Evolutionary conservation across 495 filamentous ascomycete genomes (phyloP), one percentile per base, ranked within the genome.

Genomic region (Letharia columbiana): DNA sequence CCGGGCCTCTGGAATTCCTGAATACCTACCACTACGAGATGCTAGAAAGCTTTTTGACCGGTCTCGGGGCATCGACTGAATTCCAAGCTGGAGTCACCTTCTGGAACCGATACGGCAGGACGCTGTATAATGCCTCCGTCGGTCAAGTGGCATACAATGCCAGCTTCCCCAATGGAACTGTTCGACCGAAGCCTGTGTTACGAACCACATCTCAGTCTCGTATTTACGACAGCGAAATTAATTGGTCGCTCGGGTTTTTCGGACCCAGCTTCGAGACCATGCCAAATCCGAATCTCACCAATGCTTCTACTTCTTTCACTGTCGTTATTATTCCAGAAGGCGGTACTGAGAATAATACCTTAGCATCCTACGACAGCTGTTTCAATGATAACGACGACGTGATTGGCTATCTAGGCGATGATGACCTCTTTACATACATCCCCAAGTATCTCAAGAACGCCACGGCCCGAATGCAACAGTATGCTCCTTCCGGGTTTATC

Each of bases 61-160:
- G 75, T 23, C 74, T 76, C 10, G 81, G 83, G 20, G 83, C 81
- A 3, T 71, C 75, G 17, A 82, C 81, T 2, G 82, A 84, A 67
- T 80, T 80, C 39, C 73, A 73, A 41, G 70, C 81, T 15, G 82
- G 83, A 18, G 80, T 80, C 0, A 61, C 71, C 20, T 80, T 83
- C 67, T 84, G 82, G 83, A 79, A 77, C 62, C 69, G 76, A n/a
- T 85, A 85, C 61, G 82, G 82, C 5, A 75, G 82, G 39, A 72
- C 76, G 12, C 67, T 84, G 23, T 84, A 79, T 67, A 79, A 78
- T 40, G 80, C 82, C 12, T 70, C 73, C 4, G 44, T 68, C 23
- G 78, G 75, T 13, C 73, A 80, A 41, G 67, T 78, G 0, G 63
- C 71, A 4, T 85, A 80, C 73, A 76, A 81, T 65, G 66, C 73